Percentiles rank a stretch among this genome's conserved stretches.
Conservation (phyloP, 2,329 filamentous ascomycete species). For the Fusarium cicatricum region DNA sequence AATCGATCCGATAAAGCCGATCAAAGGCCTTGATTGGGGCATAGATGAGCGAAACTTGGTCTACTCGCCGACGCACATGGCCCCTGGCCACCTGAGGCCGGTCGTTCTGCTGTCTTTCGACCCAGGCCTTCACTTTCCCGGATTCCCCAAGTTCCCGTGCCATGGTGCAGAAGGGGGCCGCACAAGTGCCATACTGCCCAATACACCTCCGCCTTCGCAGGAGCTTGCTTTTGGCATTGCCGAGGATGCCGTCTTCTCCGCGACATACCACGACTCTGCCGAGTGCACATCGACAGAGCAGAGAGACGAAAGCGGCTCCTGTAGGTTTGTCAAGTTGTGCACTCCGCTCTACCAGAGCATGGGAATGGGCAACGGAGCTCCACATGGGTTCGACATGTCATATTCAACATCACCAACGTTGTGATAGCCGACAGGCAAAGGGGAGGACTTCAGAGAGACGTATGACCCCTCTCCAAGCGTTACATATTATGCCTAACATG, state of each 20-base stretch:
- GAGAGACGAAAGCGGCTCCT: not conserved
- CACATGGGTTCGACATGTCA: slow-evolving; percentile 32
- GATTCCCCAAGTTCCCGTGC: slow-evolving; percentile 22
- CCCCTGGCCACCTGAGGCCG: slow-evolving; percentile 20
- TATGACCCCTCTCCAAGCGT: no score
- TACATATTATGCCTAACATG: no score
- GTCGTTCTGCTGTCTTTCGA: slow-evolving; percentile 45
- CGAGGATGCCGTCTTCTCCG: not conserved
- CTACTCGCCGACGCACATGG: slow-evolving; percentile 46
- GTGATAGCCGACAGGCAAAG: not conserved
- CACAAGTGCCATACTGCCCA: not conserved
- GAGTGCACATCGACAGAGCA: not conserved
- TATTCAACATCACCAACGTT: not conserved
- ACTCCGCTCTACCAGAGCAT: slow-evolving; percentile 26
- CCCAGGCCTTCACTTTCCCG: slow-evolving; percentile 37
- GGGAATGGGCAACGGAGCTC: slow-evolving; percentile 28
- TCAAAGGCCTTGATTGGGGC: slow-evolving; percentile 50
- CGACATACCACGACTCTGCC: not conserved
- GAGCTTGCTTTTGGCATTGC: not conserved
- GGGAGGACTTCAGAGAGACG: no score
- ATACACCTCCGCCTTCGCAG: not conserved
- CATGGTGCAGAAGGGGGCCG: not conserved
- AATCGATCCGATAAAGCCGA: slow-evolving; percentile 44
- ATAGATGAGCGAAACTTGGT: slow-evolving; percentile 59
- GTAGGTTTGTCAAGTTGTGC: slow-evolving; percentile 8